A percentile compares a stretch with the other conserved stretches of the same genome.
These are phyloP conservation scores for Sutorius eximius DNA, from an alignment of 1,284 basidiomycete genomes.

Conservation along the genomic window DNA sequence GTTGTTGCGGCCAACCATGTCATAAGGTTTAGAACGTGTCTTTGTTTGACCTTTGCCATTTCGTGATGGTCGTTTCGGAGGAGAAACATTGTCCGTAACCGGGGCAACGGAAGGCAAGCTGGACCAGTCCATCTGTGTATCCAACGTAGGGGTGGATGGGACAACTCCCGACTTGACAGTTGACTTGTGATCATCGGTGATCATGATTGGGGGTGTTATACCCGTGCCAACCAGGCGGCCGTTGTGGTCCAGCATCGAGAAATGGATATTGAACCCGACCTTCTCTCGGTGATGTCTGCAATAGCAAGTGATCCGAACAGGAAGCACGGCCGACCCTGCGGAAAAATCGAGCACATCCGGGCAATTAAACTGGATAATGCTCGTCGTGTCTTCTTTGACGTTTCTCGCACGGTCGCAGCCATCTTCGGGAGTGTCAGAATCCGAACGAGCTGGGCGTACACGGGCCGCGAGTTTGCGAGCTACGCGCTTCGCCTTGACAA, in stretches of 20 bases:
- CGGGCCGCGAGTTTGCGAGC: conserved; percentile 83
- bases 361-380: conserved; percentile 96
- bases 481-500: conserved; percentile 74
- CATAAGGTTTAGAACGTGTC: conserved; percentile 62
- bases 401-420: conserved; percentile 41
- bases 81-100: conserved; percentile 36
- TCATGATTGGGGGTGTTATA: conserved; percentile 92
- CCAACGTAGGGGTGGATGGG: conserved; percentile 20
- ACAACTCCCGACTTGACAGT: conserved; percentile 40
- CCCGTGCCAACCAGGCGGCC: conserved; percentile 85
- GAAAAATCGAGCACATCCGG: conserved; percentile 89
- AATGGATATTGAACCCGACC: conserved; percentile 91
- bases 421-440: conserved; percentile 69
- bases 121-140: conserved; percentile 49
- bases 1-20: conserved; percentile 44
- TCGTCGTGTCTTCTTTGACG: conserved; percentile 71
- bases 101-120: conserved; percentile 29
- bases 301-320: conserved; percentile 97
- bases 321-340: conserved; percentile 84
- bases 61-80: conserved; percentile 46
- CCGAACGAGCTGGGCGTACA: conserved; percentile 73
- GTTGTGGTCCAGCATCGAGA: conserved; percentile 81
- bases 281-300: conserved; percentile 99
- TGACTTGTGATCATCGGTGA: conserved; percentile 98
- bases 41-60: conserved; percentile 33